Conservation (phyloP, 2,329 filamentous ascomycete species). For the Ophiostoma ulmi region DNA sequence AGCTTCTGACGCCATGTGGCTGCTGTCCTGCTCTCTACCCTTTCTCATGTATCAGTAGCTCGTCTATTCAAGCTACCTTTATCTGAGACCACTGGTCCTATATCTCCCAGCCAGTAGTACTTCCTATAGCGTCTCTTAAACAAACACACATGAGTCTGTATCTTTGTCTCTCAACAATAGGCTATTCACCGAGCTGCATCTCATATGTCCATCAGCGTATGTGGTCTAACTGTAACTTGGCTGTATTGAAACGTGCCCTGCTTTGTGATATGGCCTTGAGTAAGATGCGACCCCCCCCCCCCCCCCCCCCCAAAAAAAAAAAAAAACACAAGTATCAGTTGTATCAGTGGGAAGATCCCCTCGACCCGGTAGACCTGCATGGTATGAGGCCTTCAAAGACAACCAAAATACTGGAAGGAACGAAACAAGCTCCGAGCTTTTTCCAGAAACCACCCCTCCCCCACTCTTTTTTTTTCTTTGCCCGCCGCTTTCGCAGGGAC, state of each 20-base stretch:
- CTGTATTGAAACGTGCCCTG: conserved; percentile 4
- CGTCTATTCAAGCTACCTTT: neutral
- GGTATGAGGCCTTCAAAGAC: conserved; percentile 10
- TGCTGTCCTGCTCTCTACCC: neutral
- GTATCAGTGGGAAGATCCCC: neutral
- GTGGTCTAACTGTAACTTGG: neutral
- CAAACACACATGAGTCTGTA: no score
- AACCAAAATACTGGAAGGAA: neutral
- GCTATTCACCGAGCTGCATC: neutral
- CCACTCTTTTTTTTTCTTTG: neutral
- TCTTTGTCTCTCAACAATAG: neutral
- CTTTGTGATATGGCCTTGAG: neutral
- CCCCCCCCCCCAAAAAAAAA: no score
- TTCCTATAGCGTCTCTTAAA: no score
- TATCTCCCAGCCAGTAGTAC: neutral
- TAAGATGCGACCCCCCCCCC: neutral
- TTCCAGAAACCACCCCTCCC: conserved; percentile 11
- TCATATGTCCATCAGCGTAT: neutral
- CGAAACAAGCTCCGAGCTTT: conserved; percentile 17
- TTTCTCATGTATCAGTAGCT: neutral
- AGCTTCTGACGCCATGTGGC: neutral
- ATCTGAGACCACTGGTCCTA: neutral
- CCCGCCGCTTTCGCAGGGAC: conserved; percentile 10
- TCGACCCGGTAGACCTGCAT: conserved; percentile 2
- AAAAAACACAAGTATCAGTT: no score